Evolutionary conservation across 352 stramenopile species (phyloP), one percentile per base, ranked within the genome.

Genomic region (Globisporangium yorkense): DNA sequence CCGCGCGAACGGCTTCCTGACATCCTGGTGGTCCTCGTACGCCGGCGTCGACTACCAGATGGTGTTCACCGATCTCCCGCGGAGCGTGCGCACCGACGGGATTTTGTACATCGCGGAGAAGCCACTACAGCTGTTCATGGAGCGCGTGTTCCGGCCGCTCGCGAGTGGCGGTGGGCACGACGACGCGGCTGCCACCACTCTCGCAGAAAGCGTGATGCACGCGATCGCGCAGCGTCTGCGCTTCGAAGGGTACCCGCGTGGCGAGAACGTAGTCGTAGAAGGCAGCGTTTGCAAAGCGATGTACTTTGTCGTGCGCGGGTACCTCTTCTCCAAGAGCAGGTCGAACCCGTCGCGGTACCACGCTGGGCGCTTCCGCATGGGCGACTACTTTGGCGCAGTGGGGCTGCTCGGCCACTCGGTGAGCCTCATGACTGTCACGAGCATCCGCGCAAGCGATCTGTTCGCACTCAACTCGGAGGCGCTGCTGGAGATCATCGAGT

Each of bases 271-370:
- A 0, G 69, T 86, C 13, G 76, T 87, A 21, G 79, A 87, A 65
- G 79, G 79, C 5, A 80, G 61, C 18, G 68, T 89, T 18, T 82
- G 73, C 54, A 74, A 67, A 5, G 72, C 76, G 15, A 84, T 90
- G 66, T 86, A 88, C 53, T 90, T 90, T 44, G 74, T 88, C 31
- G 80, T 87, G 15, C 67, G 68, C 2, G 77, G 80, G 4, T 78
- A 86, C 16, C 47, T 89, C 16, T 64, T 80, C 51, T 72, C 73
- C 10, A 77, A 78, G 49, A 84, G 69, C 53, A 21, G 68, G 40
- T 81, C 76, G 15, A 82, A 84, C 48, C 50, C 77, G 18, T 46
- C 41, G 8, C 59, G 80, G n/a, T 84, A 87, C 43, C 68, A 80
- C n/a, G 71, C 66, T 2, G 63, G 55, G 8, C 66, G 71, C 27